Conservation (phyloP, 176 grass and related monocot genomes). For the Zoysia japonica region DNA sequence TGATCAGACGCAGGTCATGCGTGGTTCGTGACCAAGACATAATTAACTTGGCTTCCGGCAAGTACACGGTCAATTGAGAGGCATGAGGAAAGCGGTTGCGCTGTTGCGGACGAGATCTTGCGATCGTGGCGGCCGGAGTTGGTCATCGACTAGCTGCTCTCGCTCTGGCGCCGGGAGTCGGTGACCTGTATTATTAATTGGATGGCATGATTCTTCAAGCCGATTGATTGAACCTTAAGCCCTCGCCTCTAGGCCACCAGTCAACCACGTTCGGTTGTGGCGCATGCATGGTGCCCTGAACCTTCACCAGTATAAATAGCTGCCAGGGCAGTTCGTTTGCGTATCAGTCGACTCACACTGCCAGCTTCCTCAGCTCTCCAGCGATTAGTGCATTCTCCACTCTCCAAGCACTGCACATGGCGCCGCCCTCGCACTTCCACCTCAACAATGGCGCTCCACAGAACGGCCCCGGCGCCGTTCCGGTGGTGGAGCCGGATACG, state of each 20-base stretch:
- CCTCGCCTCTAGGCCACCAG: background rate
- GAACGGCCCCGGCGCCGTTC: background rate
- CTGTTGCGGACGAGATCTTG: background rate
- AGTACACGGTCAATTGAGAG: too few relatives aligned
- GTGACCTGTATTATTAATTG: background rate
- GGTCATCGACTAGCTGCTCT: too few relatives aligned
- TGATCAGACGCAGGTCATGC: background rate
- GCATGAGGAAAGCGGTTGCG: too few relatives aligned
- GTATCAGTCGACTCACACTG: background rate
- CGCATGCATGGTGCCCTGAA: background rate
- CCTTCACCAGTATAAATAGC: slow-evolving; percentile 24
- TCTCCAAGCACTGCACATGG: slow-evolving; percentile 1
- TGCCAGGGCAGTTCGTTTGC: background rate
- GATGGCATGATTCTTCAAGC: too few relatives aligned
- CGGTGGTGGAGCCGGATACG: background rate
- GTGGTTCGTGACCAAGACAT: background rate
- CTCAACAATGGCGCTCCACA: background rate
- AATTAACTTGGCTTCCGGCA: too few relatives aligned
- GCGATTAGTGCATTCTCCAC: background rate
- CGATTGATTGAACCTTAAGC: background rate
- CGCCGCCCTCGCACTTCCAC: slow-evolving; percentile 34
- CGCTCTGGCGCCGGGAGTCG: too few relatives aligned
- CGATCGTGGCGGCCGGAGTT: too few relatives aligned
- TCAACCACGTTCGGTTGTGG: background rate
- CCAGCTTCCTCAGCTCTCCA: background rate